Conservation (phyloP, 129 eudicot species). For the Chrysanthemum seticuspe region DNA sequence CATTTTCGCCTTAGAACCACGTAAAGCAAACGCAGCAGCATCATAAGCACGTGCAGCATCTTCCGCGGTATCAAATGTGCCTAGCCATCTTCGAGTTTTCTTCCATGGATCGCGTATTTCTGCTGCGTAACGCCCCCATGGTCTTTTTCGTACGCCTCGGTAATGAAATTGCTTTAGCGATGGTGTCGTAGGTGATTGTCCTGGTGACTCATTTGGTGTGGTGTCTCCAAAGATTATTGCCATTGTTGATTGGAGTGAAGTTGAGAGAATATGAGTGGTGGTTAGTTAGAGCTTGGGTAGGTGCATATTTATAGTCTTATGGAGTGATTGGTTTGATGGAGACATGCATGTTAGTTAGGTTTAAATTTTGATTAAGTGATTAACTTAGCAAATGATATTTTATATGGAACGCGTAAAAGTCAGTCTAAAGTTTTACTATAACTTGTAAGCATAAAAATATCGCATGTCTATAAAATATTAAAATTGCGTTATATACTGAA, state of each 20-base stretch:
- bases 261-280: conserved; percentile 10
- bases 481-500: too few relatives aligned
- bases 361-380: background rate
- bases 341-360: conserved; percentile 7
- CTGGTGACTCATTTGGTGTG: background rate
- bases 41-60: conserved; percentile 68
- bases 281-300: background rate
- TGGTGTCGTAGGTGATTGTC: conserved; percentile 11
- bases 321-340: conserved; percentile 17
- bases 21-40: conserved; percentile 50
- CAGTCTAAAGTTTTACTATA: too few relatives aligned
- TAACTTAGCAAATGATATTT: too few relatives aligned
- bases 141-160: conserved; percentile 65
- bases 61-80: conserved; percentile 70
- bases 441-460: too few relatives aligned
- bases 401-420: too few relatives aligned
- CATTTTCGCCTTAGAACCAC: conserved; percentile 64
- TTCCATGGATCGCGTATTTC: conserved; percentile 72
- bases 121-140: conserved; percentile 81
- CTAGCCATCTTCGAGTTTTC: conserved; percentile 61
- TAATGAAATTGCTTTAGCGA: conserved; percentile 31
- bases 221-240: conserved; percentile 27
- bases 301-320: conserved; percentile 15
- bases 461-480: too few relatives aligned
- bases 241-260: conserved; percentile 22